Evolutionary conservation across 495 filamentous ascomycete genomes (phyloP).

Genomic region (Neurospora discreta): DNA sequence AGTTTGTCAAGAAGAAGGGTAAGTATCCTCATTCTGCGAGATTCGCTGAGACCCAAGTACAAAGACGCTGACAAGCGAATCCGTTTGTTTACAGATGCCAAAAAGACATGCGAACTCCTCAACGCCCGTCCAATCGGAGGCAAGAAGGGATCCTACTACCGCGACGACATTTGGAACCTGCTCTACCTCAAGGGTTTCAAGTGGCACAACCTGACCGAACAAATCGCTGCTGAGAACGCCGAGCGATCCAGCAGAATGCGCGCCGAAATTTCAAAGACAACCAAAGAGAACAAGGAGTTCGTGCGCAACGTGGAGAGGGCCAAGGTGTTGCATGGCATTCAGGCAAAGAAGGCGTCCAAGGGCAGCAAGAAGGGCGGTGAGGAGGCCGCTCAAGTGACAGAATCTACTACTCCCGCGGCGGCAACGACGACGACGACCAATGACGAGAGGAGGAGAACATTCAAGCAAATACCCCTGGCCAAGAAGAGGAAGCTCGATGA

Average conservation of each 20-base stretch:
- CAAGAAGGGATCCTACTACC: conserved; percentile 78
- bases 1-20: conserved; percentile 46
- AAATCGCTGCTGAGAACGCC: conserved; percentile 70
- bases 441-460: conserved; percentile 41
- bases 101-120: conserved; percentile 69
- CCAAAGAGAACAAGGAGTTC: conserved; percentile 75
- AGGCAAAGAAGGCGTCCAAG: conserved; percentile 52
- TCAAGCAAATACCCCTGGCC: conserved; percentile 56
- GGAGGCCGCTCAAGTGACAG: conserved; percentile 12
- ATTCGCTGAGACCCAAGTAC: neutral
- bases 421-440: neutral
- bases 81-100: conserved; percentile 44
- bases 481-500: conserved; percentile 35
- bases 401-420: neutral
- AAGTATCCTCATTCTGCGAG: neutral
- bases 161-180: conserved; percentile 80
- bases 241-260: conserved; percentile 70
- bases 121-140: conserved; percentile 78
- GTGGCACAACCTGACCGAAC: conserved; percentile 49
- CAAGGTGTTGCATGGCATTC: conserved; percentile 62
- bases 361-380: conserved; percentile 31
- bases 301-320: conserved; percentile 63
- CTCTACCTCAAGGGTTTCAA: conserved; percentile 76
- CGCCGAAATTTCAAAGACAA: conserved; percentile 66
- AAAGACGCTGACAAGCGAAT: conserved; percentile 37